phyloP scores from a whole-genome alignment of 2,329 filamentous ascomycete genomes.

The Paecilomyces formosus region DNA sequence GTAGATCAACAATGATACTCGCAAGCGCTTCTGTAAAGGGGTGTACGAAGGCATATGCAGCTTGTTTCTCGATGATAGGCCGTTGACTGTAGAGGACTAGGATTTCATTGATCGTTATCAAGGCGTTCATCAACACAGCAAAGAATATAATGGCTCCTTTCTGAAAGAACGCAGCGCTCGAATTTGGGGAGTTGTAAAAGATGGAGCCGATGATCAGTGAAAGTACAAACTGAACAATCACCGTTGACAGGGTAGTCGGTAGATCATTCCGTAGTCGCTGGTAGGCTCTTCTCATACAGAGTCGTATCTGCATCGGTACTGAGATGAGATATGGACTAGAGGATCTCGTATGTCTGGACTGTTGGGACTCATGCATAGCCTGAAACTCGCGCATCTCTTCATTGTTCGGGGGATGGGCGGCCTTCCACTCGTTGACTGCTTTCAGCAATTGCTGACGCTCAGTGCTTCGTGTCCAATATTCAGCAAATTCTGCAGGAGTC shows the following conservation, averaged over 20 bases:
- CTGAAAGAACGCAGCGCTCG: slow-evolving; percentile 68
- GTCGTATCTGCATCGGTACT: slow-evolving; percentile 62
- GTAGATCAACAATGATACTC: slow-evolving; percentile 79
- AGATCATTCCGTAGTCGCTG: slow-evolving; percentile 70
- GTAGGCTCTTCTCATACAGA: slow-evolving; percentile 78
- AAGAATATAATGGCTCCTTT: slow-evolving; percentile 81
- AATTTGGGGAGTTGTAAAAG: slow-evolving; percentile 65
- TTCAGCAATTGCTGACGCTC: slow-evolving; percentile 36
- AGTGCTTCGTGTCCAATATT: slow-evolving; percentile 47
- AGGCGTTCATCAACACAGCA: slow-evolving; percentile 78
- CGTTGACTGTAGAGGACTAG: slow-evolving; percentile 81
- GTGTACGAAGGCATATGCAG: slow-evolving; percentile 80
- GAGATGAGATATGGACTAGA: slow-evolving; percentile 80
- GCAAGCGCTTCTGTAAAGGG: slow-evolving; percentile 81
- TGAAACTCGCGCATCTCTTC: not conserved
- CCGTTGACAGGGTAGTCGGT: slow-evolving; percentile 60
- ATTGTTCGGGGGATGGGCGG: slow-evolving; percentile 17
- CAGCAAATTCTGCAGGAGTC: slow-evolving; percentile 62
- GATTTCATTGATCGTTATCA: slow-evolving; percentile 52
- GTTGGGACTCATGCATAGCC: not conserved
- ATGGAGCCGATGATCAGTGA: slow-evolving; percentile 71
- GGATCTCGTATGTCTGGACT: slow-evolving; percentile 55
- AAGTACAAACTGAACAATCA: slow-evolving; percentile 64
- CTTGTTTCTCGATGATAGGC: slow-evolving; percentile 85
- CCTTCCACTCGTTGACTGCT: slow-evolving; percentile 39